phyloP scores from a whole-genome alignment of 2,329 filamentous ascomycete genomes.

The Fusarium poae region DNA sequence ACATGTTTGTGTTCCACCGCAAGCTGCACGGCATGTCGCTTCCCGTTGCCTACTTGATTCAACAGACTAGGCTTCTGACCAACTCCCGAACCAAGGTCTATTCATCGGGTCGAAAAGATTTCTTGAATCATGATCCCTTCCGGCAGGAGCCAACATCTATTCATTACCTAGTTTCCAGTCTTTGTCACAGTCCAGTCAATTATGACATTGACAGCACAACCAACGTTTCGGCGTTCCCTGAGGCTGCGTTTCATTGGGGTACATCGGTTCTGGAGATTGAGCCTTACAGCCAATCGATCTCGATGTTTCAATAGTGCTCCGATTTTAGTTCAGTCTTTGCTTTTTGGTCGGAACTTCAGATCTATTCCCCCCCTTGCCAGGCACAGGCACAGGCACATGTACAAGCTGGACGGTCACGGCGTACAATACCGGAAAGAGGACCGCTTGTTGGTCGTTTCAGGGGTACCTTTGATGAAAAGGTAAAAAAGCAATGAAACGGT shows the following conservation, averaged over 20 bases:
- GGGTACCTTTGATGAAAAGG: constrained; percentile 20
- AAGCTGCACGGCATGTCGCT: constrained; percentile 29
- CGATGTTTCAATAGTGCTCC: constrained; percentile 43
- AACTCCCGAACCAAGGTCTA: constrained; percentile 30
- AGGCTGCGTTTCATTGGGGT: constrained; percentile 46
- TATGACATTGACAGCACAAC: constrained; percentile 17
- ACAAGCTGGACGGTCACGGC: not conserved
- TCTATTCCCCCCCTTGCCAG: constrained; percentile 24
- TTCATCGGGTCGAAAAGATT: constrained; percentile 2
- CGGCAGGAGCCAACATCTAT: constrained; percentile 8
- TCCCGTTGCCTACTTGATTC: constrained; percentile 37
- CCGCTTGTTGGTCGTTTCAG: constrained; percentile 24
- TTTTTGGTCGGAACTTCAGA: constrained; percentile 40
- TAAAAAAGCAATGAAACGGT: constrained; percentile 35
- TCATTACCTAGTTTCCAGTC: constrained; percentile 32
- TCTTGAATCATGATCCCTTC: constrained; percentile 9
- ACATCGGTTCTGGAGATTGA: constrained; percentile 36
- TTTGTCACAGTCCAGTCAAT: constrained; percentile 32
- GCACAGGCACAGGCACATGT: constrained; percentile 5
- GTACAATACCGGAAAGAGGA: constrained; percentile 11
- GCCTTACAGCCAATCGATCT: constrained; percentile 42
- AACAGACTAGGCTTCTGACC: constrained; percentile 19
- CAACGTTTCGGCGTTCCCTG: constrained; percentile 33
- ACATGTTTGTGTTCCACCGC: constrained; percentile 36
- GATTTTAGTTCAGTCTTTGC: constrained; percentile 35